Conservation (phyloP, 106 monocot genomes). For the Narthecium ossifragum region DNA sequence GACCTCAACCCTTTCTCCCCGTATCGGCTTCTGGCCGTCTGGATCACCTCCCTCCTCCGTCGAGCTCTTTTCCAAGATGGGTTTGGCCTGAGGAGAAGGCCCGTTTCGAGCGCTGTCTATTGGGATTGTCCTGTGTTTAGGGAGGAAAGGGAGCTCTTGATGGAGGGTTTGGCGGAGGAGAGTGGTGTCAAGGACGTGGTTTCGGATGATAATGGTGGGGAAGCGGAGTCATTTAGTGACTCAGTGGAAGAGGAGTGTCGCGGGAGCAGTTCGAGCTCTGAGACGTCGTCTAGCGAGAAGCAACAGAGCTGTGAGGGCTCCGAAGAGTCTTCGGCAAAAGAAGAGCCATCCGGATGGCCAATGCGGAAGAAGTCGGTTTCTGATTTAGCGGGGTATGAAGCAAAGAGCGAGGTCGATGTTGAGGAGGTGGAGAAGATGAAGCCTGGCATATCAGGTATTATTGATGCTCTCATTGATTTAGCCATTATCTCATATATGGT, state of each 20-base stretch:
- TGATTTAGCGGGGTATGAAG: background rate
- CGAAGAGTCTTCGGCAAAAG: slow-evolving; percentile 7
- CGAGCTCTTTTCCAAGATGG: slow-evolving; percentile 2
- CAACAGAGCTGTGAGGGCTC: slow-evolving; percentile 1
- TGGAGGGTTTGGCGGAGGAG: slow-evolving; percentile 16
- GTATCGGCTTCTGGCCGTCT: slow-evolving; percentile 7
- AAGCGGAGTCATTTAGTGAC: slow-evolving; percentile 32
- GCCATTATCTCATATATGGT: background rate
- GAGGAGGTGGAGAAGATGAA: background rate
- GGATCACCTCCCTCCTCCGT: background rate
- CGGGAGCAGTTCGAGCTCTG: slow-evolving; percentile 34
- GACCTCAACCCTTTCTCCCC: background rate
- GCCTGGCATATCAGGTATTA: background rate
- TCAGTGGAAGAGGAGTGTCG: slow-evolving; percentile 26
- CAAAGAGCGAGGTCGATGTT: background rate
- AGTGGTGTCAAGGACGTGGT: background rate
- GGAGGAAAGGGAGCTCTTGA: slow-evolving; percentile 10
- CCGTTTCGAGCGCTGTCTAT: background rate
- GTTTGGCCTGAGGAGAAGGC: slow-evolving; percentile 8
- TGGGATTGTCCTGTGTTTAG: slow-evolving; percentile 23
- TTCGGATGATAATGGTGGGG: background rate
- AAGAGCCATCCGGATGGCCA: slow-evolving; percentile 4
- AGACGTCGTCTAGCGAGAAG: slow-evolving; percentile 17
- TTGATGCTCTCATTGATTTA: background rate
- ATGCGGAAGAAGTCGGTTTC: background rate